Evolutionary conservation across 2,329 filamentous ascomycete species (phyloP).

Genomic region (Exophiala phaeomuriformis): DNA sequence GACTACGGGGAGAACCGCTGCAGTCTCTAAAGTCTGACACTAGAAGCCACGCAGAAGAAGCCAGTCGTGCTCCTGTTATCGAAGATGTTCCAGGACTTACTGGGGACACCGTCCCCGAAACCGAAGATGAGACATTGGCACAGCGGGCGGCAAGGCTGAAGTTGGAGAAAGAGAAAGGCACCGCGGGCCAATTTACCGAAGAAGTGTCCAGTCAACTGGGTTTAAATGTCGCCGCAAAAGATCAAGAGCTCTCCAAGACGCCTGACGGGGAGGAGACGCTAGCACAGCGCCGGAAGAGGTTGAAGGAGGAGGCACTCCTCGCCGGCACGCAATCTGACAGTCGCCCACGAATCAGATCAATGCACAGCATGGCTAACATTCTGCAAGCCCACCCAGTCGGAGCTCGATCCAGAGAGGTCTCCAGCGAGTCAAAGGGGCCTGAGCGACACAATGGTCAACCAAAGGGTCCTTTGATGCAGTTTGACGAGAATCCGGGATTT

Average conservation of each 20-base stretch:
- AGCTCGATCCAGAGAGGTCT: slow-evolving; percentile 14
- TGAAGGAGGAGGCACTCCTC: slow-evolving; percentile 36
- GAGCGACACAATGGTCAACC: background rate
- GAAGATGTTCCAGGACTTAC: slow-evolving; percentile 27
- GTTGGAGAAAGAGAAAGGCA: slow-evolving; percentile 30
- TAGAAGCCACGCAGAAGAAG: slow-evolving; percentile 10
- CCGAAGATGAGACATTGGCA: slow-evolving; percentile 41
- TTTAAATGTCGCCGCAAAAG: slow-evolving; percentile 23
- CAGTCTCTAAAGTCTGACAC: slow-evolving; percentile 29
- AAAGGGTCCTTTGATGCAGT: slow-evolving; percentile 1
- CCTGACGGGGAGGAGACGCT: slow-evolving; percentile 40
- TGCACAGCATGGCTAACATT: slow-evolving; percentile 43
- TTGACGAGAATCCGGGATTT: background rate
- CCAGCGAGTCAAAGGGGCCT: slow-evolving; percentile 12
- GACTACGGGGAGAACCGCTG: slow-evolving; percentile 57
- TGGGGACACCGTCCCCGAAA: slow-evolving; percentile 25
- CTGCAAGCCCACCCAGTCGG: slow-evolving; percentile 49
- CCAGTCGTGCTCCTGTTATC: slow-evolving; percentile 29
- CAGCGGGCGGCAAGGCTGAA: slow-evolving; percentile 39
- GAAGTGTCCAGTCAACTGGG: slow-evolving; percentile 40
- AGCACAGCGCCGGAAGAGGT: slow-evolving; percentile 39
- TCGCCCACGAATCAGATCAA: slow-evolving; percentile 29
- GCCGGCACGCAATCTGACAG: slow-evolving; percentile 5
- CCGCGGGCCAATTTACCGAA: slow-evolving; percentile 36
- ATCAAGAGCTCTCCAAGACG: slow-evolving; percentile 23